phyloP scores from a whole-genome alignment of 352 stramenopile species.

The Thraustochytrium sp. region DNA sequence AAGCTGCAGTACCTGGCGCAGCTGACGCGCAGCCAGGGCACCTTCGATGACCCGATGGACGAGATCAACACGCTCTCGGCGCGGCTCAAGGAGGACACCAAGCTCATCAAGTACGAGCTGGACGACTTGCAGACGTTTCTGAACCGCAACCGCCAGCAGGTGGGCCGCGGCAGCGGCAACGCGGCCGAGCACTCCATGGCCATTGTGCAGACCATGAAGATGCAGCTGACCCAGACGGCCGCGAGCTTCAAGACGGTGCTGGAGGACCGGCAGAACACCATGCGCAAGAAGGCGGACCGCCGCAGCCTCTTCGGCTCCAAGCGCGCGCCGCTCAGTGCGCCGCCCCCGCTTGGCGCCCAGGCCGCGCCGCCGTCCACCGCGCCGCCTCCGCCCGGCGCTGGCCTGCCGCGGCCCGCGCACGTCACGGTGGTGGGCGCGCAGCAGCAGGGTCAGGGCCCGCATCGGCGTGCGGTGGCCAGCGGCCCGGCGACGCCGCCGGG shows the following conservation, averaged over 20 bases:
- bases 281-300: conserved; percentile 4
- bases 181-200: conserved; percentile 6
- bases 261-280: conserved; percentile 10
- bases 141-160: background rate
- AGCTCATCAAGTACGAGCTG: conserved; percentile 35
- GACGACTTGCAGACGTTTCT: conserved; percentile 31
- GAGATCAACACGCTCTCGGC: conserved; percentile 27
- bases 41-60: conserved; percentile 30
- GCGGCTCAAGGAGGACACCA: conserved; percentile 27
- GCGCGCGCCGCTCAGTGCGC: conserved; percentile 1
- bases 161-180: conserved; percentile 23
- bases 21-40: conserved; percentile 19
- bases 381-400: background rate
- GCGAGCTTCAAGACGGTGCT: conserved; percentile 22
- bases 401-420: background rate
- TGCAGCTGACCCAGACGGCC: background rate
- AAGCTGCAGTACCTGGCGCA: conserved; percentile 4
- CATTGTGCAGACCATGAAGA: conserved; percentile 35
- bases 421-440: background rate
- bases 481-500: too few species aligned
- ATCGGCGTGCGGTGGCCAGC: too few species aligned
- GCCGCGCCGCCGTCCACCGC: background rate
- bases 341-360: too few species aligned
- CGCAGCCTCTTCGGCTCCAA: conserved; percentile 7
- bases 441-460: too few species aligned